A percentile compares a stretch with the other conserved stretches of the same genome.
phyloP scores from a whole-genome alignment of 75 land plant species.

The Chamaecyparis obtusa region DNA sequence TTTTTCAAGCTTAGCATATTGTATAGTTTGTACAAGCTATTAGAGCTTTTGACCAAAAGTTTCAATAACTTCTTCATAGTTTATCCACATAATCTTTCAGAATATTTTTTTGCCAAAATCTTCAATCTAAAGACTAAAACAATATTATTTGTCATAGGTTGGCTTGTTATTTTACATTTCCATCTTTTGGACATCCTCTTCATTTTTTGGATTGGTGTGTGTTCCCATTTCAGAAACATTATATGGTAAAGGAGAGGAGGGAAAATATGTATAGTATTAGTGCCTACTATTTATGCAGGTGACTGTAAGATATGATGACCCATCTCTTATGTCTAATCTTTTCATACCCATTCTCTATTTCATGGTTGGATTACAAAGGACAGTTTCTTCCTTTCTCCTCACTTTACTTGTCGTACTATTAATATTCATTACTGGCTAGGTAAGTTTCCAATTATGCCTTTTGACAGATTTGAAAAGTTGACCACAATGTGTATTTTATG shows the following conservation, averaged over 20 bases:
- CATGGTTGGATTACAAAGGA: slow-evolving; percentile 82
- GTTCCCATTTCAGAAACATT: slow-evolving; percentile 78
- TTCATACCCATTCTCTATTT: slow-evolving; percentile 88
- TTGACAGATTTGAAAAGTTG: not conserved
- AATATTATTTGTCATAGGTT: slow-evolving; percentile 34
- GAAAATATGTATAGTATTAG: slow-evolving; percentile 96
- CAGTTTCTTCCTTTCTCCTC: slow-evolving; percentile 56
- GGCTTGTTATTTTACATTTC: slow-evolving; percentile 93
- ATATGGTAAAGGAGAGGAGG: slow-evolving; percentile 76
- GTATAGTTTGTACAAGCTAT: not conserved
- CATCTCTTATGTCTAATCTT: slow-evolving; percentile 76
- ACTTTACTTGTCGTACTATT: slow-evolving; percentile 60
- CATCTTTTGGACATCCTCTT: slow-evolving; percentile 94
- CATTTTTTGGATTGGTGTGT: slow-evolving; percentile 87
- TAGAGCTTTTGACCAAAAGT: not conserved
- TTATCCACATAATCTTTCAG: not conserved
- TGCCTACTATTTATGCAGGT: slow-evolving; percentile 81
- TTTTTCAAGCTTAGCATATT: not conserved
- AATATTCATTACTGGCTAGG: slow-evolving; percentile 80
- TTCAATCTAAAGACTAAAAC: not conserved
- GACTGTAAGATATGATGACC: slow-evolving; percentile 77
- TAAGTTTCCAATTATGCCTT: slow-evolving; percentile 11
- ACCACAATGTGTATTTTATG: not conserved
- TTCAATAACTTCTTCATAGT: not conserved
- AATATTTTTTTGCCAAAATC: not conserved